These are phyloP conservation scores for Oryza meridionalis DNA, from an alignment of 176 grass and related monocot species.

Conservation along the genomic window DNA sequence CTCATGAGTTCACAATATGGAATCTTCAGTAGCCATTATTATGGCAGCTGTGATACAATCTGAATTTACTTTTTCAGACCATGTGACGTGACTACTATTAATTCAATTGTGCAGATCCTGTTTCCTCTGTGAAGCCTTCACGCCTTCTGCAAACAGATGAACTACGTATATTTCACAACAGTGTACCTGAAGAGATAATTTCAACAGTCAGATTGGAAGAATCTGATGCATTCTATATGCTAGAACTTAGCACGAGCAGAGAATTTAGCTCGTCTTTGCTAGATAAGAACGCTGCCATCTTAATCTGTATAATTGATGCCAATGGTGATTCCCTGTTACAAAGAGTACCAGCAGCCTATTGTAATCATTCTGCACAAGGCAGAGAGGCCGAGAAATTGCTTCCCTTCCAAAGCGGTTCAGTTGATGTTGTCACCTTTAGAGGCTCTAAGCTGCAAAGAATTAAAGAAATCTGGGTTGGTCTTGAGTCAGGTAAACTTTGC, in stretches of 20 bases:
- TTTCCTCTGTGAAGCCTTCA: constrained; percentile 66
- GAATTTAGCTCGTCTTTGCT: constrained; percentile 75
- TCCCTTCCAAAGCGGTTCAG: constrained; percentile 72
- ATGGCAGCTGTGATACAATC: background rate
- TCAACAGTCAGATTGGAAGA: constrained; percentile 53
- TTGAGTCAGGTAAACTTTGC: constrained; percentile 77
- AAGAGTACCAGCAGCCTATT: constrained; percentile 63
- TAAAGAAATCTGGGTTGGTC: constrained; percentile 85
- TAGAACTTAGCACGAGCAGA: constrained; percentile 76
- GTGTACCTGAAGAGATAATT: constrained; percentile 56
- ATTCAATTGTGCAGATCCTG: constrained; percentile 56
- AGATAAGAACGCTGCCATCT: constrained; percentile 66
- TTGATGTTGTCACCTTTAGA: constrained; percentile 71
- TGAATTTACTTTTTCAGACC: background rate
- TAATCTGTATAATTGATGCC: constrained; percentile 72
- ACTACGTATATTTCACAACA: constrained; percentile 47
- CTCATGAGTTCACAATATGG: background rate
- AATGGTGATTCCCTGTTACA: constrained; percentile 68
- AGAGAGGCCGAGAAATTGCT: constrained; percentile 29
- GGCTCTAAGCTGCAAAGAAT: constrained; percentile 66
- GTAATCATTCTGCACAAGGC: constrained; percentile 31
- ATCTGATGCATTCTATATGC: constrained; percentile 67
- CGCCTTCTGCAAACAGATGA: constrained; percentile 61
- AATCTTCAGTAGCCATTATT: background rate
- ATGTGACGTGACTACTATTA: background rate